A percentile compares a stretch with the other conserved stretches of the same genome.
Conservation (phyloP, 2,329 filamentous ascomycete genomes). For the Pseudogymnoascus sp. region DNA sequence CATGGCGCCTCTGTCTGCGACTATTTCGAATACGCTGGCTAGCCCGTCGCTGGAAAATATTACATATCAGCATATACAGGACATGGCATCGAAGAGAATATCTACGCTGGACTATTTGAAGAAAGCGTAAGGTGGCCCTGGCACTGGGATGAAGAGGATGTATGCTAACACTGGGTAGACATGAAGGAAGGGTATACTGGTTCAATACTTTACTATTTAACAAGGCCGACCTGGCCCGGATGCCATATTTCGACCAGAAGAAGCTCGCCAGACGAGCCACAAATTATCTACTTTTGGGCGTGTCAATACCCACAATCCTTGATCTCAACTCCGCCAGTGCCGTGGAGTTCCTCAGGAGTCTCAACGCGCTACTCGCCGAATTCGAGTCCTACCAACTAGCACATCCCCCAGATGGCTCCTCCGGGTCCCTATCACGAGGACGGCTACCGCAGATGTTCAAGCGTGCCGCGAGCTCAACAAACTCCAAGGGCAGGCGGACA, state of each 20-base stretch:
- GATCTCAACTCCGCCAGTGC: conserved; percentile 77
- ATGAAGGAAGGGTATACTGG: conserved; percentile 94
- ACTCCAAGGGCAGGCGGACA: conserved; percentile 48
- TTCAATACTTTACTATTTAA: conserved; percentile 96
- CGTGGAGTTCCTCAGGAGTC: conserved; percentile 75
- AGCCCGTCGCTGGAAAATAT: conserved; percentile 30
- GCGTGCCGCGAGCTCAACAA: conserved; percentile 41
- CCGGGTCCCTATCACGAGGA: conserved; percentile 65
- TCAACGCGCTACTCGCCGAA: conserved; percentile 79
- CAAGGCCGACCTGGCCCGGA: conserved; percentile 66
- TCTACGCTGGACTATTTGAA: conserved; percentile 87
- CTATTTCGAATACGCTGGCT: conserved; percentile 14
- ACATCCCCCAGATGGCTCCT: conserved; percentile 67
- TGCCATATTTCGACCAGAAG: conserved; percentile 77
- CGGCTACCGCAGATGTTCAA: conserved; percentile 80
- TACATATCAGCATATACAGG: conserved; percentile 60
- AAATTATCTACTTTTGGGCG: conserved; percentile 85
- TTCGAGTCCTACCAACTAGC: conserved; percentile 91
- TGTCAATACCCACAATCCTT: conserved; percentile 81
- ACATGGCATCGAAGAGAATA: conserved; percentile 84
- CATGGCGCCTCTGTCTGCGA: neutral
- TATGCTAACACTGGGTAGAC: conserved; percentile 42
- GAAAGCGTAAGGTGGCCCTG: conserved; percentile 63
- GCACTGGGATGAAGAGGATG: neutral
- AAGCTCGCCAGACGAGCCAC: conserved; percentile 85